phyloP scores from a whole-genome alignment of 202 grass and related monocot genomes.

The Schoenoplectus tabernaemontani region DNA sequence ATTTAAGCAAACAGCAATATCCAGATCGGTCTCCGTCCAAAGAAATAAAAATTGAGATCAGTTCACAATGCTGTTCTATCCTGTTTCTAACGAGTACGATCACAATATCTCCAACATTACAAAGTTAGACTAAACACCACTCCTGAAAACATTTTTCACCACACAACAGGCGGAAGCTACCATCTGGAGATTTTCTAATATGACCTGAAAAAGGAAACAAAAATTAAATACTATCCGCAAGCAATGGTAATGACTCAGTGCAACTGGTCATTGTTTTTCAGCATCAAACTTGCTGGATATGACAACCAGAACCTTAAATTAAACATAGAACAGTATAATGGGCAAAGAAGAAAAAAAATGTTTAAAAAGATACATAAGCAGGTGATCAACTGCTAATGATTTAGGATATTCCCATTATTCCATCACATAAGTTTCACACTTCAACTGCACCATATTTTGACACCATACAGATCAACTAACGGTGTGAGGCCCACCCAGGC shows the following conservation, averaged over 20 bases:
- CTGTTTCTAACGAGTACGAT: not conserved
- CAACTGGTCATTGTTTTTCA: not conserved
- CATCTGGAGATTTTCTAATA: not conserved
- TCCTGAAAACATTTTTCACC: not conserved
- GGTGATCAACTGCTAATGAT: not conserved
- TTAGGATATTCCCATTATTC: not conserved
- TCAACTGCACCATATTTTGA: not conserved
- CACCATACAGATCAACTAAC: not conserved
- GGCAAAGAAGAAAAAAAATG: not conserved
- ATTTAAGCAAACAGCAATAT: not conserved
- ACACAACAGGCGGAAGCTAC: not conserved
- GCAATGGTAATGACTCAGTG: not conserved
- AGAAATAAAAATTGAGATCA: constrained; percentile 2
- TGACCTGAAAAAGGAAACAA: not conserved
- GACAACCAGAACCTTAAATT: not conserved
- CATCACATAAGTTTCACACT: not conserved
- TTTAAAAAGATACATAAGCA: not conserved
- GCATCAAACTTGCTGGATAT: not conserved
- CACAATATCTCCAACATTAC: constrained; percentile 5
- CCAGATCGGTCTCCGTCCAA: not conserved
- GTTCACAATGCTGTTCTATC: constrained; percentile 8
- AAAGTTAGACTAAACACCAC: not conserved
- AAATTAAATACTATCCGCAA: not conserved
- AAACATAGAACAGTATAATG: not conserved
- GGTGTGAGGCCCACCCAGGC: no score